Base-by-base conservation (phyloP, 352 stramenopile species). In the Phytophthora megakarya region DNA sequence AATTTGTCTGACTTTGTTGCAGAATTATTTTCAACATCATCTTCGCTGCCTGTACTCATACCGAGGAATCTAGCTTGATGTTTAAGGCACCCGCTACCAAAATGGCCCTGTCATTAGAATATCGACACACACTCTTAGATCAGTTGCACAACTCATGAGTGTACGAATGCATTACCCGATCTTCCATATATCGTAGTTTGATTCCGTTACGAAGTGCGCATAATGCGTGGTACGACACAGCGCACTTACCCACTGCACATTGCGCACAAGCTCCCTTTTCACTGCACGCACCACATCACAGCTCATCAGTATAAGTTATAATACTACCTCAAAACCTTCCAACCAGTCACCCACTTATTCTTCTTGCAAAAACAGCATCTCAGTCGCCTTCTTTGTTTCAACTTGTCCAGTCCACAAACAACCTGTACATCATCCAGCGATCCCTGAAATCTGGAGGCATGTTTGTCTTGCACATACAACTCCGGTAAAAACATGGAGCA, bases 401-500 rank as follows among this genome's bases (percentile, higher is more conserved):
- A 55, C 38, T 81, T 78, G 8, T 92, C 80, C 73, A 86, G 54
- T 37, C 81, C 81, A 30, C 74, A 81, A 33, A 90, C 74, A 30
- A 88, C 77, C 54, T 90, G 80, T 25, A 80, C 67, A 32, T 75
- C 67, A n/a, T 72, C 60, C 23, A 81, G 56, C 5, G 60, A 45
- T 30, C 57, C 56, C 33, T 76, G 51, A 21, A 61, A 70, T 28
- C 56, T 56, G n/a, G 62, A 54, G 25, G 51, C 18, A 26, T 59
- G 57, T 6, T 72, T 62, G 9, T 72, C 60, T 28, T 69, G 65
- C 15, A 93, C 43, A 46, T 80, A 87, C 1, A 93, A 61, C 65
- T 93, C 85, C 0, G 83, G 83, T n/a, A 94, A 61, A 56, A 88
- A 92, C 79, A 92, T 89, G 46, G 81, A 83, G 71, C 86, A 94